These are phyloP conservation scores for Prunus davidiana DNA, from an alignment of 306 rosid species.

Conservation along the genomic window DNA sequence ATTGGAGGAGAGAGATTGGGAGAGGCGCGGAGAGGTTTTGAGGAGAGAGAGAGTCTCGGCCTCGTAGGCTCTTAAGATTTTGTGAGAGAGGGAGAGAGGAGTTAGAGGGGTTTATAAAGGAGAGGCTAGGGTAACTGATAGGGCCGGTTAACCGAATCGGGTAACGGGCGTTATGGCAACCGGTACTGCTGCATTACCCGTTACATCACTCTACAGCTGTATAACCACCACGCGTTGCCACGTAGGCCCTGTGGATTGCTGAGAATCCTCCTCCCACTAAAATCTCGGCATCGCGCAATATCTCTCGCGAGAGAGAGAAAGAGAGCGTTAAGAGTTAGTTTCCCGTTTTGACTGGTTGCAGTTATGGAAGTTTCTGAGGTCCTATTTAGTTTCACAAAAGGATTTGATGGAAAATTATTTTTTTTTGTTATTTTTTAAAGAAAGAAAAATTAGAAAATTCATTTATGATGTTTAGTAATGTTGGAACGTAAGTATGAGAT, in stretches of 20 bases:
- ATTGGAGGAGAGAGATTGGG: background rate
- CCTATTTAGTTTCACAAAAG: background rate
- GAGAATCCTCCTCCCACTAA: conserved; percentile 21
- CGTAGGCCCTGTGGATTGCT: conserved; percentile 25
- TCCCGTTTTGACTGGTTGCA: conserved; percentile 12
- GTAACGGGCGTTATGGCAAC: conserved; percentile 25
- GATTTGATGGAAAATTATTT: background rate
- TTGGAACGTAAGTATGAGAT: no score
- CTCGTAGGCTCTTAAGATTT: background rate
- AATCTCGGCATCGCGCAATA: conserved; percentile 21
- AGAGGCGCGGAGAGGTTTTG: background rate
- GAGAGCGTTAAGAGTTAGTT: background rate
- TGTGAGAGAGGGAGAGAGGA: background rate
- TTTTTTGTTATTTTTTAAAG: no score
- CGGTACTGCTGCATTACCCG: conserved; percentile 37
- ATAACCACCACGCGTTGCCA: conserved; percentile 39
- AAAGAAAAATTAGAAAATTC: no score
- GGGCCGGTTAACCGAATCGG: conserved; percentile 39
- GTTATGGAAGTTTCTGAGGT: conserved; percentile 25
- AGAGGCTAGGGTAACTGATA: conserved; percentile 44
- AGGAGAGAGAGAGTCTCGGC: conserved; percentile 4
- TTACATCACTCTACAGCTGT: conserved; percentile 26
- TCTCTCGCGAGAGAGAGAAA: background rate
- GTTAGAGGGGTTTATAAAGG: conserved; percentile 30
- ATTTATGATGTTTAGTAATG: no score